Base-by-base conservation (phyloP, 352 stramenopile genomes). In the Plasmopara viticola region DNA sequence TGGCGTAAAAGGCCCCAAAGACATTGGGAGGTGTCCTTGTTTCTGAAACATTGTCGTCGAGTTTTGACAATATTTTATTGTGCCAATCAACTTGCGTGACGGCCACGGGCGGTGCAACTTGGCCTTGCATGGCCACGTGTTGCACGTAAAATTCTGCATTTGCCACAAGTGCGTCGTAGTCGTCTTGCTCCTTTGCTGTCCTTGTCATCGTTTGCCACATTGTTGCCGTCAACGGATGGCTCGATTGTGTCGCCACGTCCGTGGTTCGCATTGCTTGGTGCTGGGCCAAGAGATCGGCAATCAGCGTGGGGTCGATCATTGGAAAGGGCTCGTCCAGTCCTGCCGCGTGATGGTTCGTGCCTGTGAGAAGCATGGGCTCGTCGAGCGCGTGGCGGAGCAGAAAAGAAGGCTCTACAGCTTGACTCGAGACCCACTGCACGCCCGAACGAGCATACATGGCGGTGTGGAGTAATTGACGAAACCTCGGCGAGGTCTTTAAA, bases 11-110 rank as follows among this genome's bases (percentile, higher is more conserved):
- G 17, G 53, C 60, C n/a, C 74, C 75, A 31, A 86, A 86, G 6
- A 70, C 64, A 51, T 89, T 76, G 9, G 61, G 56, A 41, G 41
- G 40, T 49, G 48, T 20, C 44, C 58, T 48, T 50, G 33, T 37
- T 15, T 9, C 44, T 29, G 44, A 45, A 35, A 12, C 5, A 13
- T 25, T n/a, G 2, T 42, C 38, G 9, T 48, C 31, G 1, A 53
- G 52, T 14, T 48, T 52, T 5, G 53, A 33, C 17, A 82, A 25
- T 10, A 84, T 18, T 17, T 70, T 20, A 33, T 50, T 64, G 41
- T 62, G 66, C 78, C 78, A 87, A 59, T 86, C 76, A 37, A 84
- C 71, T 51, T 73, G 62, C 9, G 61, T 43, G 20, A 90, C 73
- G 7, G 74, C 76, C 0, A 72, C 20, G 0, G 78, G 78, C 9